phyloP scores from a whole-genome alignment of 2,329 filamentous ascomycete genomes.

The Ambrosiella cleistominuta region DNA sequence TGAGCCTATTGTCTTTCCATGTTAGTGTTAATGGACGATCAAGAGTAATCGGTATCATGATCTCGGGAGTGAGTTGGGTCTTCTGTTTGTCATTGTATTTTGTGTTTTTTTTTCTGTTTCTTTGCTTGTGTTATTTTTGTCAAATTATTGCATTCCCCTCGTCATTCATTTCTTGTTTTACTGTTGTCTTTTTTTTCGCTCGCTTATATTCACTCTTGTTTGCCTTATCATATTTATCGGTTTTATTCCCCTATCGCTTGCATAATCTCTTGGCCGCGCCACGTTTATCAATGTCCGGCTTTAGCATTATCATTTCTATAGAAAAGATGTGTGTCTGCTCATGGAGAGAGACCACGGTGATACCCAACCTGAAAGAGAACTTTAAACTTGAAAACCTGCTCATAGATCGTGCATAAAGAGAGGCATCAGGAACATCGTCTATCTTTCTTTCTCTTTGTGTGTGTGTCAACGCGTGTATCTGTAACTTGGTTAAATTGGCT shows the following conservation, averaged over 20 bases:
- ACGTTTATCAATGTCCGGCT: background rate
- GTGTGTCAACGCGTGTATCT: too few relatives aligned
- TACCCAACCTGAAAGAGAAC: conserved; percentile 4
- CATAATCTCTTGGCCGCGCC: background rate
- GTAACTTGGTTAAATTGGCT: too few relatives aligned
- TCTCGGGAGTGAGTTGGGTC: background rate
- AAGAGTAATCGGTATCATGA: background rate
- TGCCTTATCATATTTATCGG: background rate
- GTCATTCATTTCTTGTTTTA: background rate
- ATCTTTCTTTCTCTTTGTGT: background rate
- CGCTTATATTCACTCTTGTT: background rate
- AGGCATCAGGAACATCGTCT: too few relatives aligned
- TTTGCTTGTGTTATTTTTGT: background rate
- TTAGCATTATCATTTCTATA: conserved; percentile 6
- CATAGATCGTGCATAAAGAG: background rate
- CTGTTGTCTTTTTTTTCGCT: background rate
- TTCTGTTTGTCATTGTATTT: background rate
- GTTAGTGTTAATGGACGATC: background rate
- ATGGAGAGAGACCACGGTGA: conserved; percentile 6
- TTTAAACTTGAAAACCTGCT: background rate
- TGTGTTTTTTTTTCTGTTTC: background rate
- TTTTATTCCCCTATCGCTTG: background rate
- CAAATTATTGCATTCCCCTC: background rate
- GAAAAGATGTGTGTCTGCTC: conserved; percentile 6
- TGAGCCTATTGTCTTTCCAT: background rate